These are phyloP conservation scores for Polygonum maritimum DNA, from an alignment of 148 eudicot genomes.

Conservation along the genomic window DNA sequence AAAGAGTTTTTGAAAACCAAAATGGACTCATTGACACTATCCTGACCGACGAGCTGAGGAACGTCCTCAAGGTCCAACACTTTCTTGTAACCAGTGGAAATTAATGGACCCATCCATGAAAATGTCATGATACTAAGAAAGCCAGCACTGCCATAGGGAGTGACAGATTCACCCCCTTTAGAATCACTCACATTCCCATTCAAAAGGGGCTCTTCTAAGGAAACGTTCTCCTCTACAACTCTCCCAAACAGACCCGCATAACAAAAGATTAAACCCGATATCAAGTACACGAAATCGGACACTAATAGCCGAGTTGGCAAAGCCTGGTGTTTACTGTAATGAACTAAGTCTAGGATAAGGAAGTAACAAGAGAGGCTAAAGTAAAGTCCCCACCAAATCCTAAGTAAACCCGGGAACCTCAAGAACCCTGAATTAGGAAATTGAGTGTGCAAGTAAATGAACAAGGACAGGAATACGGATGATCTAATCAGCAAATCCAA, in stretches of 20 bases:
- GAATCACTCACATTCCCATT: constrained; percentile 27
- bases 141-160: constrained; percentile 38
- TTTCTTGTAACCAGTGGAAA: constrained; percentile 48
- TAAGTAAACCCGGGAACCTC: constrained; percentile 44
- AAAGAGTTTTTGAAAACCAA: constrained; percentile 23
- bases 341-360: constrained; percentile 33
- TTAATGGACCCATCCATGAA: constrained; percentile 45
- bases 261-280: constrained; percentile 35
- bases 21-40: constrained; percentile 38
- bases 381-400: constrained; percentile 65
- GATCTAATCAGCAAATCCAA: constrained; percentile 34
- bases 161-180: constrained; percentile 24
- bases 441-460: constrained; percentile 29
- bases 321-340: constrained; percentile 14
- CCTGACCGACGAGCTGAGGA: constrained; percentile 42
- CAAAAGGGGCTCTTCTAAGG: constrained; percentile 42
- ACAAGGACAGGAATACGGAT: constrained; percentile 32
- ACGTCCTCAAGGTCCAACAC: constrained; percentile 63
- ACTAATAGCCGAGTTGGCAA: constrained; percentile 27
- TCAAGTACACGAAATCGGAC: constrained; percentile 32
- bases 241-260: constrained; percentile 27
- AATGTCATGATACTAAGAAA: constrained; percentile 40
- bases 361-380: constrained; percentile 42
- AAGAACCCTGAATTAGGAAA: constrained; percentile 18
- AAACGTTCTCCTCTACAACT: constrained; percentile 14